phyloP scores from a whole-genome alignment of 345 rosid species.

The Eucalyptus cloeziana region DNA sequence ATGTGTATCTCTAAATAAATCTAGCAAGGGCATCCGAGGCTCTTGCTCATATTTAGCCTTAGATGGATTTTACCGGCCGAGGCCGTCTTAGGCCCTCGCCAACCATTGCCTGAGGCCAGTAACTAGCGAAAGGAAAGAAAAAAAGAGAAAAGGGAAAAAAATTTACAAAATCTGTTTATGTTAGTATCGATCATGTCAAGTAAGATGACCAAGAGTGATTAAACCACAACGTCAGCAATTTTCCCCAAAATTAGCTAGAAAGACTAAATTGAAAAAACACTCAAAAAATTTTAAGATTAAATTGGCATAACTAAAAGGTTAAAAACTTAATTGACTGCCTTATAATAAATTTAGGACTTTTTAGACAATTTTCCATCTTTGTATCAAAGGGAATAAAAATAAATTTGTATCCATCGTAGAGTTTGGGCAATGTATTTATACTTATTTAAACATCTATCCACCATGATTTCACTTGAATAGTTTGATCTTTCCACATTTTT shows the following conservation, averaged over 20 bases:
- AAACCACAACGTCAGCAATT: accelerated
- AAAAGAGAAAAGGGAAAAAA: not conserved
- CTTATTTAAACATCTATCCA: not conserved
- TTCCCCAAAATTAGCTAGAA: accelerated
- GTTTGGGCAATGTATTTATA: not conserved
- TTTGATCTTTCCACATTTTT: not conserved
- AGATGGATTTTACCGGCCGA: accelerated
- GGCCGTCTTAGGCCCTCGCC: accelerated
- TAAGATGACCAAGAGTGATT: accelerated
- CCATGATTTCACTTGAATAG: not conserved
- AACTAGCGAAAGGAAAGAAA: not conserved
- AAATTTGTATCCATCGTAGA: not conserved
- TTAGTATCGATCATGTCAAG: not conserved
- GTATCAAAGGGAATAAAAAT: not conserved
- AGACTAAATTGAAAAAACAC: accelerated
- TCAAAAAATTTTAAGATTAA: not conserved
- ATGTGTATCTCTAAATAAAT: not conserved
- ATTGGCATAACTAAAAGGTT: not conserved
- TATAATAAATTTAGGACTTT: not conserved
- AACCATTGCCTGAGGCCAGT: not conserved
- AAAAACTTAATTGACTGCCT: accelerated
- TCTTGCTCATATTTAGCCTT: not conserved
- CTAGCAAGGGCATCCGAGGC: not conserved
- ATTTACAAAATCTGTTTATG: accelerated
- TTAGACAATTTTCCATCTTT: not conserved